Evolutionary conservation across 805 yeast species (phyloP), one percentile per base, ranked within the genome.

Genomic region (Starmera dryadoides): DNA sequence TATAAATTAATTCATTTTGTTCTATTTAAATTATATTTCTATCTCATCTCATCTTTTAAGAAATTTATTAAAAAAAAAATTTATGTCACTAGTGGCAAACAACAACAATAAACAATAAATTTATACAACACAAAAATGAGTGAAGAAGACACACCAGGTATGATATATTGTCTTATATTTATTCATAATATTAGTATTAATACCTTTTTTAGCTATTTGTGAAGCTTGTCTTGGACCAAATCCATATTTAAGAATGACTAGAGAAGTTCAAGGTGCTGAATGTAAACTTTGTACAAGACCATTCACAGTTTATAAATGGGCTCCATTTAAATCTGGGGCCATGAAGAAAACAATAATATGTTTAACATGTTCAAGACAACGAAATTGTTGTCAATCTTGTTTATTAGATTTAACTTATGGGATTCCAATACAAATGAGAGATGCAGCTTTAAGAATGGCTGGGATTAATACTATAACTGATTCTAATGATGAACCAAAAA

Each of bases 321-420:
- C 71, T 41, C 71, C 74, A 15, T 62, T 60, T 31, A 62, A 59
- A 41, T 64, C 58, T 33, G 68, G 64, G 6, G 67, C 66, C 35
- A 62, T 76, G 44, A 69, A 72, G 41, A 77, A 74, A 48, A 87
- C 96, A 3, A 59, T 77, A 2, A 75, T 91, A 16, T 91, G 98
- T 61, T 55, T 64, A 28, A 77, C 89, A 0, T 91, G 98, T 64
- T 79, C 97, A 0, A 66, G 79, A 32, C 77, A 81, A 33, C 72
- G 81, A 42, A 82, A 86, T 60, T 82, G 94, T 50, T 91, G 98
- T 55, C 98, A 93, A 58, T 64, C 79, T 19, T 91, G 98, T 58
- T 73, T 87, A 76, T 58, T 83, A 26, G 98, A 91, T 62, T 63
- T 89, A 32, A 75, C 81, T 22, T 85, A 79, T 63, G 86, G 88